Percentiles rank a stretch among this genome's conserved stretches.
These are phyloP conservation scores for Didymella lethalis DNA, from an alignment of 2,329 filamentous ascomycete species.

Conservation along the genomic window DNA sequence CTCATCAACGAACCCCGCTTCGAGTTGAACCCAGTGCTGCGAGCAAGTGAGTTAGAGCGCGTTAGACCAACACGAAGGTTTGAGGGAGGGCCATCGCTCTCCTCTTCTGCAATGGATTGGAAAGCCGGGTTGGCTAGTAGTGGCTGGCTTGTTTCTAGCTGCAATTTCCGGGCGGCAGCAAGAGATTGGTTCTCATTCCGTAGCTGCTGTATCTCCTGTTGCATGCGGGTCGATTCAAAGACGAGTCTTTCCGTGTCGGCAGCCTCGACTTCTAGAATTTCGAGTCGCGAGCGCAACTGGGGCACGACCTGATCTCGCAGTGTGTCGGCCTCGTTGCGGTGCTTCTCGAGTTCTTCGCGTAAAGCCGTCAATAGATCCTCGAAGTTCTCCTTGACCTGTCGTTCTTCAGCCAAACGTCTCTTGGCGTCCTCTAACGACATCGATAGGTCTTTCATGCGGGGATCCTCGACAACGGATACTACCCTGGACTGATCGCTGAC, in stretches of 20 bases:
- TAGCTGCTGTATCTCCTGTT: slow-evolving; percentile 74
- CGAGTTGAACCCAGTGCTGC: slow-evolving; percentile 54
- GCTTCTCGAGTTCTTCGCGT: slow-evolving; percentile 79
- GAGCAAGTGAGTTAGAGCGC: slow-evolving; percentile 72
- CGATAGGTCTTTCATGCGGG: slow-evolving; percentile 79
- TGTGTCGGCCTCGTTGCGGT: slow-evolving; percentile 89
- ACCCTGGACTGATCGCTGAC: slow-evolving; percentile 56
- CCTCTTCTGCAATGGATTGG: slow-evolving; percentile 69
- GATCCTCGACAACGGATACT: slow-evolving; percentile 46
- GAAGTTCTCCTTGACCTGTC: slow-evolving; percentile 88
- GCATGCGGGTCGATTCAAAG: slow-evolving; percentile 83
- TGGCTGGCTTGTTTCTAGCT: slow-evolving; percentile 54
- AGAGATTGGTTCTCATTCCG: slow-evolving; percentile 71
- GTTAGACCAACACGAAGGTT: slow-evolving; percentile 61
- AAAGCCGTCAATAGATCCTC: slow-evolving; percentile 89
- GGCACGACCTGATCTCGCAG: slow-evolving; percentile 88
- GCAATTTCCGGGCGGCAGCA: slow-evolving; percentile 57
- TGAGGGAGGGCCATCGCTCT: slow-evolving; percentile 47
- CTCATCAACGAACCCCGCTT: slow-evolving; percentile 60
- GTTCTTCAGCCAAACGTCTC: slow-evolving; percentile 83
- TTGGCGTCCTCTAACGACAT: slow-evolving; percentile 80
- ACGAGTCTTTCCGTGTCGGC: slow-evolving; percentile 74
- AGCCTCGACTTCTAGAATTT: slow-evolving; percentile 78
- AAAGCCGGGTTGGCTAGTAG: slow-evolving; percentile 59
- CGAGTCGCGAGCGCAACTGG: slow-evolving; percentile 75